Evolutionary conservation across 768 basidiomycete species (phyloP), one percentile per base, ranked within the genome.

Genomic region (Pulveroboletus ravenelii): DNA sequence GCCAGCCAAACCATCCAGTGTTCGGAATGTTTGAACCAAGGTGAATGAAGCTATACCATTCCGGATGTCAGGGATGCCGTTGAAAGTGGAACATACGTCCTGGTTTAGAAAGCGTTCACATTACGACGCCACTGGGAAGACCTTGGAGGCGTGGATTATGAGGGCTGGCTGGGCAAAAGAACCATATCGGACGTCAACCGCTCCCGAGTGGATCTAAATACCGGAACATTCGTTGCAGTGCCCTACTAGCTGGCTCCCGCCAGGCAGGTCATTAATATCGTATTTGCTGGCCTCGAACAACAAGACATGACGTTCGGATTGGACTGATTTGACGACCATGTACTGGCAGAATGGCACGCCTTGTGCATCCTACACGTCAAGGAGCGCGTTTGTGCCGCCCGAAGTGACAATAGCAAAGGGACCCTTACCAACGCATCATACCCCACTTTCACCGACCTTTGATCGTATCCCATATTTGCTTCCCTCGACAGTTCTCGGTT

Each of bases 1-100:
- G 45, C 45, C 35, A 45, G 43, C 38, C 49, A 42, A 43, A 64
- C 62, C 62, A 63, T 62, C 57, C 62, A 64, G 62, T 63, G 62
- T 27, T 30, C 37, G 44, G 53, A 41, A 35, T 41, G 47, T 48
- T n/a, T n/a, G 6, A 47, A 37, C 47, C 48, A 51, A 46, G 44
- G 23, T 47, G 27, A 35, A 35, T 27, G n/a, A 47, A 7, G 14
- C 23, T 27, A 15, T 45, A n/a, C 40, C 17, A 41, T 48, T 17
- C 18, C 20, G 36, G 32, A 42, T 9, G 44, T 30, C 20, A 45
- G 47, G 27, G 20, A 30, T 35, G n/a, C 35, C 32, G 14, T 23
- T 7, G 15, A 27, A 32, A 35, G 42, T 40, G 41, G 39, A 46
- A 34, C 18, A 41, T 10, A 23, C 23, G 41, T n/a, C 27, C 23